phyloP scores from a whole-genome alignment of 176 grass and related monocot species.

The Carex cristatella region DNA sequence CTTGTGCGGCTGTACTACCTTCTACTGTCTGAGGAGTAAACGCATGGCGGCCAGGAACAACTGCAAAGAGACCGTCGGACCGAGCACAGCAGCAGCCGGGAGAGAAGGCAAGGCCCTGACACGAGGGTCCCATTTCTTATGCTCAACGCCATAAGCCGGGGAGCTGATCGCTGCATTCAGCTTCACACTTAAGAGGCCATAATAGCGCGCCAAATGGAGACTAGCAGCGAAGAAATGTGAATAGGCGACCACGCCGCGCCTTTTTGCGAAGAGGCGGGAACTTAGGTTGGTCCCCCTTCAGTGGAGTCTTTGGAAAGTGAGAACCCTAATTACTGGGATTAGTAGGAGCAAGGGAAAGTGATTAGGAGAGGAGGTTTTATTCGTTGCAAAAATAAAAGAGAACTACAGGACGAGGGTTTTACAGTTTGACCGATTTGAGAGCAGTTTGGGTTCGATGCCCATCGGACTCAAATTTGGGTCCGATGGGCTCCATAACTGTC shows the following conservation, averaged over 20 bases:
- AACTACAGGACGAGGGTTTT: neutral
- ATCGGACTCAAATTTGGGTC: no score
- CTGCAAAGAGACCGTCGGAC: neutral
- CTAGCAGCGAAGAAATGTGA: neutral
- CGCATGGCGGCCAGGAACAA: neutral
- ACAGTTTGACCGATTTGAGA: neutral
- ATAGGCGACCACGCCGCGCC: neutral
- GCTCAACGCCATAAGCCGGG: neutral
- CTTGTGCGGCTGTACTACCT: neutral
- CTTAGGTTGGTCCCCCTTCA: neutral
- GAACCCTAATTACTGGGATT: slow-evolving; percentile 19
- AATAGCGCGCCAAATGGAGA: neutral
- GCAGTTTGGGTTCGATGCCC: no score
- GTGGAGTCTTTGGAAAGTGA: neutral
- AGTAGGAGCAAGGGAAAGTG: neutral
- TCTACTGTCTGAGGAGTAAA: neutral
- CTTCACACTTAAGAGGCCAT: neutral
- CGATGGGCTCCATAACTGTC: no score
- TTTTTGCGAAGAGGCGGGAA: slow-evolving; percentile 11
- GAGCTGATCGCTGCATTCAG: neutral
- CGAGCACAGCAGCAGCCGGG: neutral
- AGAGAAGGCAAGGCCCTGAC: neutral
- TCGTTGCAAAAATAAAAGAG: neutral
- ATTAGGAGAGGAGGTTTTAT: neutral
- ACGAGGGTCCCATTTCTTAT: neutral